phyloP scores from a whole-genome alignment of 1,284 basidiomycete species.

The Sanghuangporus baumii region DNA sequence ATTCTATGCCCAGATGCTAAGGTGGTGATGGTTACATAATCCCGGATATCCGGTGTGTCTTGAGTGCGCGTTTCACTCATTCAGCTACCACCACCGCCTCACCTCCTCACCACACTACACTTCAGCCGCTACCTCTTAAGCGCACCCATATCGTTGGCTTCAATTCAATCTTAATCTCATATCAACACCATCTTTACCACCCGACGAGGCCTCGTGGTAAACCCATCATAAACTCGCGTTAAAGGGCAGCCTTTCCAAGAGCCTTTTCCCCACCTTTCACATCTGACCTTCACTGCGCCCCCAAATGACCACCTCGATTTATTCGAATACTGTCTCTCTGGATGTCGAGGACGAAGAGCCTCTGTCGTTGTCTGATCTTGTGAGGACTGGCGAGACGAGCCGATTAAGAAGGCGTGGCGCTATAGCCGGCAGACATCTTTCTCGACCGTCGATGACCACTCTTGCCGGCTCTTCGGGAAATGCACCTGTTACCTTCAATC shows the following conservation, averaged over 20 bases:
- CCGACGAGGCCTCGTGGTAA: constrained; percentile 6
- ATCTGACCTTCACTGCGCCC: background rate
- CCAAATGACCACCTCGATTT: constrained; percentile 8
- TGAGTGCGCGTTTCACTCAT: background rate
- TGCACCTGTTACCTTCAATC: background rate
- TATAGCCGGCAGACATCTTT: constrained; percentile 30
- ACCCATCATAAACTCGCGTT: constrained; percentile 1
- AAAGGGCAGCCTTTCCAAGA: background rate
- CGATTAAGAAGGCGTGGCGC: constrained; percentile 65
- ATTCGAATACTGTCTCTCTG: constrained; percentile 4
- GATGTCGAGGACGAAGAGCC: constrained; percentile 51
- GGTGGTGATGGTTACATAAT: background rate
- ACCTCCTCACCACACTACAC: background rate
- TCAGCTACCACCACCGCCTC: background rate
- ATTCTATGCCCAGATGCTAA: background rate
- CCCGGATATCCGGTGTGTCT: background rate
- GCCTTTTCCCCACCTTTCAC: background rate
- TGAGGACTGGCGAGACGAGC: constrained; percentile 65
- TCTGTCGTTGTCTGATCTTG: constrained; percentile 63
- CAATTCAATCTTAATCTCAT: background rate
- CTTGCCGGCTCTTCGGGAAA: background rate
- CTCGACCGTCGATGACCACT: constrained; percentile 2
- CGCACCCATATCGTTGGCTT: too few relatives aligned
- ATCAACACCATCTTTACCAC: background rate
- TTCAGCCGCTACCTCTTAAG: background rate